These are phyloP conservation scores for Bipolaris oryzae DNA, from an alignment of 2,329 filamentous ascomycete genomes.

Conservation along the genomic window DNA sequence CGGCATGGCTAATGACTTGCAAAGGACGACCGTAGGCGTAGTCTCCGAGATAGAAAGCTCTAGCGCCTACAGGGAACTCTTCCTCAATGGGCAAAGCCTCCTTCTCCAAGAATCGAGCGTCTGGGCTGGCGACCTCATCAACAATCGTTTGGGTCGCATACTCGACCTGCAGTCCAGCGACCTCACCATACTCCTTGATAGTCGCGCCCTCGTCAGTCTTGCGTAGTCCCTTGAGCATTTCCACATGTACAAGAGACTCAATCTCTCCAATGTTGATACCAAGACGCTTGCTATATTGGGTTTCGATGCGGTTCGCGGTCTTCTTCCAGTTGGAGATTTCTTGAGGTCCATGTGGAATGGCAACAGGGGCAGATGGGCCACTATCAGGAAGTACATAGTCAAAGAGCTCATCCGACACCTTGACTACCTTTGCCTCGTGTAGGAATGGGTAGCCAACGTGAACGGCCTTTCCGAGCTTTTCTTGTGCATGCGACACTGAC, in stretches of 20 bases:
- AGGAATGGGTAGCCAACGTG: constrained; percentile 95
- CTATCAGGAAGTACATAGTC: constrained; percentile 76
- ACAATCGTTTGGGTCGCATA: constrained; percentile 93
- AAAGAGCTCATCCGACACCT: constrained; percentile 92
- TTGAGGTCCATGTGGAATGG: constrained; percentile 72
- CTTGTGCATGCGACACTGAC: constrained; percentile 73
- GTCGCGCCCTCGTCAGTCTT: constrained; percentile 92
- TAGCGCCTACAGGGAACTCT: constrained; percentile 83
- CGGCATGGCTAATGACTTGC: constrained; percentile 76
- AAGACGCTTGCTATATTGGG: constrained; percentile 85
- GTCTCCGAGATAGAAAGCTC: constrained; percentile 92
- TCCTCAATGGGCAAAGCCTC: constrained; percentile 86
- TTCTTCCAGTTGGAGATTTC: constrained; percentile 84
- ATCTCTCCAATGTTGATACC: constrained; percentile 86
- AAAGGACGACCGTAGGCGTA: constrained; percentile 90
- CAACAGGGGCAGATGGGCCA: constrained; percentile 65
- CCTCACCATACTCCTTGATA: constrained; percentile 88
- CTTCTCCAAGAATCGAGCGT: constrained; percentile 90
- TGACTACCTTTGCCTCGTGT: constrained; percentile 87
- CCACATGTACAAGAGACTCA: constrained; percentile 87
- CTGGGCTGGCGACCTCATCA: constrained; percentile 86
- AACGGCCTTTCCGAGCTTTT: constrained; percentile 81
- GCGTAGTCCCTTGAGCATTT: constrained; percentile 87
- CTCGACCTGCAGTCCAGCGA: constrained; percentile 83
- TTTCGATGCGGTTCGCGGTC: constrained; percentile 83